These are phyloP conservation scores for Rossbeevera mucosa DNA, from an alignment of 768 basidiomycete genomes.

Conservation along the genomic window DNA sequence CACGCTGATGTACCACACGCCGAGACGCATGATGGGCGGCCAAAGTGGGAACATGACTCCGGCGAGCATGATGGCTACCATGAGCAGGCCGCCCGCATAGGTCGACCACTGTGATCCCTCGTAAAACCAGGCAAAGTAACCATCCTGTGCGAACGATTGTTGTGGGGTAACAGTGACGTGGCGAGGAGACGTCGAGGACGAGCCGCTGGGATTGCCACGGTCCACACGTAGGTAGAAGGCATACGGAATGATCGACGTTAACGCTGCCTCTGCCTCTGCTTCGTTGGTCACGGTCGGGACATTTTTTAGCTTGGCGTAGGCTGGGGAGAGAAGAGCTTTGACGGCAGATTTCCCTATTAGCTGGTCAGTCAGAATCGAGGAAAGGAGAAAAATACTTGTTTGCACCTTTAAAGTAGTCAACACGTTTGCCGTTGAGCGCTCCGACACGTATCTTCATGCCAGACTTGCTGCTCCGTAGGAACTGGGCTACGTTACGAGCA, in stretches of 20 bases:
- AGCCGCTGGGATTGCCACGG: constrained; percentile 49
- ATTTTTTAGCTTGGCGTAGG: constrained; percentile 84
- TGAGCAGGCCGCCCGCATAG: constrained; percentile 81
- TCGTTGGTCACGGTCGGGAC: constrained; percentile 71
- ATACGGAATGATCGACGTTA: constrained; percentile 68
- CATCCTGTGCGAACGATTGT: constrained; percentile 70
- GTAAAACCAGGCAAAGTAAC: constrained; percentile 97
- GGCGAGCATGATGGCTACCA: constrained; percentile 92
- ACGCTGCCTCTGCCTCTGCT: constrained; percentile 62
- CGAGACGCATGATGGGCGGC: constrained; percentile 88
- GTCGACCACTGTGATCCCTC: constrained; percentile 92
- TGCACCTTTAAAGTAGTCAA: constrained; percentile 98
- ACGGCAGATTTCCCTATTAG: constrained; percentile 82
- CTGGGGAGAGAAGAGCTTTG: constrained; percentile 87
- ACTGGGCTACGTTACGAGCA: constrained; percentile 77
- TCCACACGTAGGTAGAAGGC: constrained; percentile 94
- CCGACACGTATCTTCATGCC: constrained; percentile 89
- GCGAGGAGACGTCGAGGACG: constrained; percentile 66
- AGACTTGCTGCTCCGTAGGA: constrained; percentile 77
- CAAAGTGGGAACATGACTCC: constrained; percentile 99
- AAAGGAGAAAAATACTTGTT: too few relatives aligned
- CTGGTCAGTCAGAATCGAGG: not conserved
- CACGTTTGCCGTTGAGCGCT: constrained; percentile 86
- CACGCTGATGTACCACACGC: constrained; percentile 94
- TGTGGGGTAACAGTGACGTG: constrained; percentile 69